Conservation (phyloP, 495 filamentous ascomycete species). For the Neurospora tetraspora region DNA sequence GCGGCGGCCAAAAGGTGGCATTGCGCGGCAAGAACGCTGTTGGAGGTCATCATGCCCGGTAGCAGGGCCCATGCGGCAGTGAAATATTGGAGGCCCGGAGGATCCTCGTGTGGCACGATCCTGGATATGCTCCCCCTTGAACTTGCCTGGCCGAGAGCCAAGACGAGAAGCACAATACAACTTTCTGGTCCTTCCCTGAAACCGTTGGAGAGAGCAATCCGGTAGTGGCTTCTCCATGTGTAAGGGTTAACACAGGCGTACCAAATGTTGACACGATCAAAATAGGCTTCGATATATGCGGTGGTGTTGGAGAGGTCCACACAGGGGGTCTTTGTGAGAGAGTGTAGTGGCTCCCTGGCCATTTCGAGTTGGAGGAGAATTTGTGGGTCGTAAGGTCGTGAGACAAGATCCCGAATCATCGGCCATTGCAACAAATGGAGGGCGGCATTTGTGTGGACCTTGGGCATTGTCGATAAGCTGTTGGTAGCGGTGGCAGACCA, state of each 20-base stretch:
- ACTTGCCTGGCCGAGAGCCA: slow-evolving; percentile 66
- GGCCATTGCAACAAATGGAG: slow-evolving; percentile 74
- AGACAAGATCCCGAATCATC: slow-evolving; percentile 65
- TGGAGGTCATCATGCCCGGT: slow-evolving; percentile 68
- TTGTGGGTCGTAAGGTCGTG: slow-evolving; percentile 65
- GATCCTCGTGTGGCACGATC: slow-evolving; percentile 56
- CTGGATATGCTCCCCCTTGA: slow-evolving; percentile 63
- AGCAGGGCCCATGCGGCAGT: slow-evolving; percentile 69
- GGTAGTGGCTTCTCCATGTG: slow-evolving; percentile 69
- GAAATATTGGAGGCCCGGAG: slow-evolving; percentile 71
- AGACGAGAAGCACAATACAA: slow-evolving; percentile 70
- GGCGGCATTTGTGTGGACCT: slow-evolving; percentile 69
- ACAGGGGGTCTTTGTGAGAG: slow-evolving; percentile 48
- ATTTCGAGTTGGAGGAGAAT: slow-evolving; percentile 75
- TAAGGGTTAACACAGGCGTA: slow-evolving; percentile 79
- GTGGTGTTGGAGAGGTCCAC: slow-evolving; percentile 67
- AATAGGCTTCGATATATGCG: slow-evolving; percentile 65
- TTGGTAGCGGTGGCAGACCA: slow-evolving; percentile 53
- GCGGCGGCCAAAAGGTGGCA: slow-evolving; percentile 71
- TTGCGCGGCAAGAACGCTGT: slow-evolving; percentile 64
- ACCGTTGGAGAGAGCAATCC: slow-evolving; percentile 55
- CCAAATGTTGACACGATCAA: slow-evolving; percentile 72
- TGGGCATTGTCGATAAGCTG: slow-evolving; percentile 78
- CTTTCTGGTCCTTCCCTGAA: slow-evolving; percentile 72
- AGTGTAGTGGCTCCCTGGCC: slow-evolving; percentile 60